These are phyloP conservation scores for Paecilomyces variotii DNA, from an alignment of 2,329 filamentous ascomycete genomes.

Conservation along the genomic window DNA sequence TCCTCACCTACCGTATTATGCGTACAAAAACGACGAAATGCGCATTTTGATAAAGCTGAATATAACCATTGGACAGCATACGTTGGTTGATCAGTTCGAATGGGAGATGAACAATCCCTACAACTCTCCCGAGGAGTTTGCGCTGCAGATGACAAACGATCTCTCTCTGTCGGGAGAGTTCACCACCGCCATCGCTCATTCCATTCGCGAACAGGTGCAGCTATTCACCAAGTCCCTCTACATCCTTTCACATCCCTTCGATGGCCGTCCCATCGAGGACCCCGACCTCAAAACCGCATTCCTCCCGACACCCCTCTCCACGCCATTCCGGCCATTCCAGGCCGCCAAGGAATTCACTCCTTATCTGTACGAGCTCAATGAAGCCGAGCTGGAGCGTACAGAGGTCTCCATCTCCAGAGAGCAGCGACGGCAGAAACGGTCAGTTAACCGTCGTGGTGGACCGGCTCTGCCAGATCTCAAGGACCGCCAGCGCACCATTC, in stretches of 20 bases:
- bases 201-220: slow-evolving; percentile 91
- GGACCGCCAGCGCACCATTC: slow-evolving; percentile 85
- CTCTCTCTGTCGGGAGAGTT: slow-evolving; percentile 91
- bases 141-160: slow-evolving; percentile 78
- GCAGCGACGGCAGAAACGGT: slow-evolving; percentile 88
- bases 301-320: slow-evolving; percentile 71
- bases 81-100: slow-evolving; percentile 92
- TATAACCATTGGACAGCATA: slow-evolving; percentile 93
- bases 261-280: slow-evolving; percentile 87
- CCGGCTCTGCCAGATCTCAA: slow-evolving; percentile 93
- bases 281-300: slow-evolving; percentile 80
- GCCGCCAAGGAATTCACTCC: slow-evolving; percentile 91
- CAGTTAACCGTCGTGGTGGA: slow-evolving; percentile 85
- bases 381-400: slow-evolving; percentile 79
- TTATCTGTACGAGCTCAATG: slow-evolving; percentile 87
- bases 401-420: slow-evolving; percentile 91
- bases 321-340: slow-evolving; percentile 82
- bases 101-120: slow-evolving; percentile 96
- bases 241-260: slow-evolving; percentile 87
- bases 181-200: slow-evolving; percentile 93
- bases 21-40: slow-evolving; percentile 99
- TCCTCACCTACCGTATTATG: slow-evolving; percentile 78
- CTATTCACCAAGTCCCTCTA: slow-evolving; percentile 91
- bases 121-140: slow-evolving; percentile 94
- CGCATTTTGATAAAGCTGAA: slow-evolving; percentile 91